Evolutionary conservation across 371 early-diverging fungal species (phyloP), one percentile per base, ranked within the genome.

Genomic region (Mortierella sp.): DNA sequence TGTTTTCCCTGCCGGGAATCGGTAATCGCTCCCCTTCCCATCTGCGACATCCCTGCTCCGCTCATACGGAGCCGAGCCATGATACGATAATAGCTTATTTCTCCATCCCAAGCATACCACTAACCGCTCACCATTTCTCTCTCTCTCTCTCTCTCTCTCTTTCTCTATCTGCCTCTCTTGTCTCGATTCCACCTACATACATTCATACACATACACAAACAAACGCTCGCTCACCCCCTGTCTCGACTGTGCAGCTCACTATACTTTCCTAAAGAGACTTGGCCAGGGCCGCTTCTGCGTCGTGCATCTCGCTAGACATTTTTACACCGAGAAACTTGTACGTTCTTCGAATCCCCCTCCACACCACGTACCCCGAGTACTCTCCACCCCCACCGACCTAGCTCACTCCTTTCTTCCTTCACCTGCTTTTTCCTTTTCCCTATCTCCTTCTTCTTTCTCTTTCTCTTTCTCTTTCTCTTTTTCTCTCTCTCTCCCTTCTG

Each of bases 261-360:
- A 96, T 80, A 85, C 85, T 4, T 89, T 96, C 63, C 82, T 90
- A 48, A 89, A 87, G 70, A 88, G 89, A 19, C 83, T 97, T 7
- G 98, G 97, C 16, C 92, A 90, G 62, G 97, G 97, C 26, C 95
- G 95, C 68, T 96, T 95, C 70, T 93, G 94, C 66, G 88, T 92
- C 61, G 98, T 97, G 25, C 93, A 96, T 75, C 86, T 95, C 16
- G 95, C 93, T 1, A 84, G 88, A 28, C 93, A 96, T 81, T 91
- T 89, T 74, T 68, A 90, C 59, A 95, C 93, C n/a, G 83, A 82
- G 7, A 80, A 86, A 28, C 80, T 76, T 56, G 77, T 76, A 71
- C 50, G 75, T 26, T 9, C 4, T 28, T 26, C 3, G 6, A 5
- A 23, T 16, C 37, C 12, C 7, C 29, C 6, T 56, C 9, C 30